Evolutionary conservation across 2,329 filamentous ascomycete species (phyloP).

Genomic region (Stagonosporopsis chrysanthemi): DNA sequence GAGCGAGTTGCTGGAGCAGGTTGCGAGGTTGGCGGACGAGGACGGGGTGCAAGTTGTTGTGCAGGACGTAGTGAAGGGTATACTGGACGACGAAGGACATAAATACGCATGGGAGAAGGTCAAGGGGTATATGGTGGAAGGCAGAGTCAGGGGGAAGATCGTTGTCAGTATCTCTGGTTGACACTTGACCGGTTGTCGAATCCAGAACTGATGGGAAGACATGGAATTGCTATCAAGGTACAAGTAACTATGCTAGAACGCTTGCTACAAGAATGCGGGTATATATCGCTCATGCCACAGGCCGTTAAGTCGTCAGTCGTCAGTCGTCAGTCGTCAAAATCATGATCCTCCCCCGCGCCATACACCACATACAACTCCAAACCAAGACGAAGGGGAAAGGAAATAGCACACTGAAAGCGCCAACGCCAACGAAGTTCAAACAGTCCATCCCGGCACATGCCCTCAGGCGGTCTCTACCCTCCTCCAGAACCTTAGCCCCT

Average conservation of each 20-base stretch:
- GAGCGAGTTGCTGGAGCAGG: constrained; percentile 35
- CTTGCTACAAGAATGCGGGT: constrained; percentile 15
- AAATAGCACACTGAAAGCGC: neutral
- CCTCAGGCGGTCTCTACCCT: constrained; percentile 18
- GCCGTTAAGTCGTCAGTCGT: constrained; percentile 17
- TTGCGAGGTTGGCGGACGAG: constrained; percentile 32
- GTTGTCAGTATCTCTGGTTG: constrained; percentile 24
- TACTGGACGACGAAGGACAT: constrained; percentile 29
- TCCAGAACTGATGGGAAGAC: neutral
- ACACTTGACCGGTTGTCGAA: neutral
- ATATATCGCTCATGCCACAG: constrained; percentile 17
- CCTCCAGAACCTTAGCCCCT: constrained; percentile 34
- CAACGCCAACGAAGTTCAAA: neutral
- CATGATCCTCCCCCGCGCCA: neutral
- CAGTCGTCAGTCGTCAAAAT: too few species aligned
- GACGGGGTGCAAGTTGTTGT: constrained; percentile 33
- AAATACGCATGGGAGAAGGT: constrained; percentile 35
- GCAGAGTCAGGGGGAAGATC: constrained; percentile 42
- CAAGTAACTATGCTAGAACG: constrained; percentile 10
- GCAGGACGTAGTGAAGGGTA: constrained; percentile 39
- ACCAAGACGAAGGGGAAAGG: neutral
- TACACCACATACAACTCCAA: neutral
- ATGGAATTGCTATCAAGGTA: constrained; percentile 4
- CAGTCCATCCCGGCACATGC: neutral
- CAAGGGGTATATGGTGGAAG: constrained; percentile 34